These are phyloP conservation scores for Colletotrichum sp. DNA, from an alignment of 2,329 filamentous ascomycete genomes.

Conservation along the genomic window DNA sequence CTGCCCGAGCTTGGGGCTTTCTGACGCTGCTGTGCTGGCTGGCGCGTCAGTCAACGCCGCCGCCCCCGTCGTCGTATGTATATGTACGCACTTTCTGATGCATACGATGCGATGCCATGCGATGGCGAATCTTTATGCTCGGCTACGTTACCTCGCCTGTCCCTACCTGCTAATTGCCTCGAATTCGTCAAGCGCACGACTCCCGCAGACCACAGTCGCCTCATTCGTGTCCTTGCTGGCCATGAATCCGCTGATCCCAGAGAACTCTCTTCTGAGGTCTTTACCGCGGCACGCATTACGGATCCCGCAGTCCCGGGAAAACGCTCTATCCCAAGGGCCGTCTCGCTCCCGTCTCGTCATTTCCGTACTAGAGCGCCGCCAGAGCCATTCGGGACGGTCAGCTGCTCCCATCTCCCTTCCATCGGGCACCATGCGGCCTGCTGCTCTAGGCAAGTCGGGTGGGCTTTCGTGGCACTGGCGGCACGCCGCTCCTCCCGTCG, in stretches of 20 bases:
- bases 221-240: neutral
- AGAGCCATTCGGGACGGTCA: constrained; percentile 16
- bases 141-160: neutral
- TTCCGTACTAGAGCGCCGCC: constrained; percentile 8
- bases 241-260: neutral
- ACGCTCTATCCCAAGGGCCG: neutral
- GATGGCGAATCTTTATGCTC: neutral
- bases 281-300: neutral
- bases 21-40: neutral
- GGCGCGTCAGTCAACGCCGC: neutral
- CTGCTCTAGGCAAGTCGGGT: constrained; percentile 17
- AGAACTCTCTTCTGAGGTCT: neutral
- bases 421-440: constrained; percentile 13
- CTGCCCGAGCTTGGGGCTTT: neutral
- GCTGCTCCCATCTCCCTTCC: constrained; percentile 1
- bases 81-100: neutral
- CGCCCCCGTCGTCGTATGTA: neutral
- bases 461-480: constrained; percentile 10
- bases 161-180: neutral
- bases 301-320: neutral
- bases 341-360: neutral
- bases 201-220: neutral
- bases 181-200: neutral
- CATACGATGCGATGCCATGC: neutral
- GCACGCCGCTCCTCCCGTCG: constrained; percentile 3